Base-by-base conservation (phyloP, 768 basidiomycete species). In the Mycena rosella region DNA sequence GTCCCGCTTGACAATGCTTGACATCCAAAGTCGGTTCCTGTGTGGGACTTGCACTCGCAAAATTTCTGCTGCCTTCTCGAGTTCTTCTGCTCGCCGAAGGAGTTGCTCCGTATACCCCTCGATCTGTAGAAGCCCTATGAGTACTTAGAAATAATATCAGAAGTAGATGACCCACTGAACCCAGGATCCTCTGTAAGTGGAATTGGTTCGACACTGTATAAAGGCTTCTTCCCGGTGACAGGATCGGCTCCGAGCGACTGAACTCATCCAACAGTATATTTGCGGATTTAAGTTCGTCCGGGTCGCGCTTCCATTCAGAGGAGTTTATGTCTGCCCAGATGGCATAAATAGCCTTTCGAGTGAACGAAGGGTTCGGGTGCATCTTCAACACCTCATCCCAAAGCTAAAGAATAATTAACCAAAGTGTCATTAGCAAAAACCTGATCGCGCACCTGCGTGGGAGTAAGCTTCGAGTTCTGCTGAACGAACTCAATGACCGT, bases 361-460 rank as follows among this genome's bases (percentile, higher is more conserved):
- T 44, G 27, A 57, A 57, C 5, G 54, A 3, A 15, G 54, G 54
- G 24, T 27, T 13, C 4, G 42, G 55, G 18, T 27, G 7, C 1
- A 13, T 42, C 26, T 44, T 57, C 26, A 57, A 15, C 20, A 57
- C 49, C 11, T 54, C 40, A 20, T 60, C 49, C 60, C 60, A 60
- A 2, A 62, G 51, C 60, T 62, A 24, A 22, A 14, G 17, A 9
- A 44, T 30, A 3, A 2, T 2, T 29, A 8, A 9, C n/a, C 18
- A 45, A n/a, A 17, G 22, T 48, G 7, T 11, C 49, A 34, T 6
- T 34, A 34, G 32, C 6, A 34, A 34, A 6, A 11, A 34, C n/a
- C n/a, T n/a, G n/a, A 34, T 34, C 11, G 32, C 32, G 32, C 32
- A 34, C 32, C 11, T 34, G 32, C 5, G 32, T 34, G 11, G 32